phyloP scores from a whole-genome alignment of 1,284 basidiomycete genomes.

The Heliocybe sulcata region DNA sequence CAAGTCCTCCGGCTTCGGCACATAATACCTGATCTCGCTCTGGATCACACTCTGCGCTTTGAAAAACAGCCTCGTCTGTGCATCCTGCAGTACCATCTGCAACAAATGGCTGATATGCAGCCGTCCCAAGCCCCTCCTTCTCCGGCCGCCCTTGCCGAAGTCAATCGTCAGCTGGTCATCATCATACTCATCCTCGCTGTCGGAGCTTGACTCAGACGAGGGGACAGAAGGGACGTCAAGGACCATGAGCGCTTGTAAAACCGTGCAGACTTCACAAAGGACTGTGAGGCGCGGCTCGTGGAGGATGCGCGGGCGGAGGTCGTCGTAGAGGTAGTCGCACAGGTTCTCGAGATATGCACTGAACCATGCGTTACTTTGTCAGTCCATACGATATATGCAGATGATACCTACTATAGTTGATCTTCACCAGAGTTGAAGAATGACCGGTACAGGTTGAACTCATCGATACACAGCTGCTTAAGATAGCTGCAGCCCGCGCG shows the following conservation, averaged over 20 bases:
- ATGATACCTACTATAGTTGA: slow-evolving; percentile 67
- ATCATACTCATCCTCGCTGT: slow-evolving; percentile 24
- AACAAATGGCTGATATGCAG: slow-evolving; percentile 70
- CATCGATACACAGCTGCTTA: slow-evolving; percentile 83
- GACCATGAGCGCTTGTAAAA: slow-evolving; percentile 90
- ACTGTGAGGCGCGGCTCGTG: slow-evolving; percentile 83
- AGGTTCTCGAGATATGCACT: slow-evolving; percentile 85
- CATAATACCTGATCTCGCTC: slow-evolving; percentile 78
- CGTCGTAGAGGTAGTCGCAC: slow-evolving; percentile 90
- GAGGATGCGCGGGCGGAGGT: slow-evolving; percentile 86
- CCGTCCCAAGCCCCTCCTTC: slow-evolving; percentile 33
- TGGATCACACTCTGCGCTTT: slow-evolving; percentile 89
- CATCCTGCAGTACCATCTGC: slow-evolving; percentile 88
- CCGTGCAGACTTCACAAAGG: slow-evolving; percentile 90
- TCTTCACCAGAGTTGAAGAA: slow-evolving; percentile 86
- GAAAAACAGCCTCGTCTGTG: slow-evolving; percentile 90
- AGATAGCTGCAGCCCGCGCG: slow-evolving; percentile 85
- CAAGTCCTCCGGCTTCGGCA: slow-evolving; percentile 70
- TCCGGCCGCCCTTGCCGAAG: slow-evolving; percentile 29
- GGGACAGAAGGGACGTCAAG: slow-evolving; percentile 53
- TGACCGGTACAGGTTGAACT: slow-evolving; percentile 76
- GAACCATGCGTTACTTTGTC: background rate
- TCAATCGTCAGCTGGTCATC: slow-evolving; percentile 21
- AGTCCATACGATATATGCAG: slow-evolving; percentile 1
- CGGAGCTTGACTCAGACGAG: background rate